A percentile compares a stretch with the other conserved stretches of the same genome.
These are phyloP conservation scores for Rutstroemia sp. DNA, from an alignment of 2,329 filamentous ascomycete species.

Conservation along the genomic window DNA sequence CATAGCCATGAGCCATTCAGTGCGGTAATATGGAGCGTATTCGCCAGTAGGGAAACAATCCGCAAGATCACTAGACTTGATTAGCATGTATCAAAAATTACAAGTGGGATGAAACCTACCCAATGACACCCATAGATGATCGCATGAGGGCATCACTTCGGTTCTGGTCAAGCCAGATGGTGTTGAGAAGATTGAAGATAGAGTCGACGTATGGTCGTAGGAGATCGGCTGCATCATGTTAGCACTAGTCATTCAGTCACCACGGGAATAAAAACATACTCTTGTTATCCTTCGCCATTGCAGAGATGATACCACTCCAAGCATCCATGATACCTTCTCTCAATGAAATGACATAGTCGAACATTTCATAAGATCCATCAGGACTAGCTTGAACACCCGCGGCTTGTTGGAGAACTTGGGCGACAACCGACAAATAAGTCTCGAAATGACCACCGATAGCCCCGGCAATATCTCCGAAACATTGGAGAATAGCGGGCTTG, in stretches of 20 bases:
- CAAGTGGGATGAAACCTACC: slow-evolving; percentile 48
- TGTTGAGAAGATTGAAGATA: slow-evolving; percentile 81
- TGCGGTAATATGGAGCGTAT: slow-evolving; percentile 74
- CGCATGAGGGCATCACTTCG: slow-evolving; percentile 87
- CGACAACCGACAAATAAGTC: slow-evolving; percentile 86
- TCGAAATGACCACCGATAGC: slow-evolving; percentile 90
- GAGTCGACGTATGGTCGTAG: slow-evolving; percentile 73
- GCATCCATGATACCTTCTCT: slow-evolving; percentile 98
- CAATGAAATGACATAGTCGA: slow-evolving; percentile 90
- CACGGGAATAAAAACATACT: slow-evolving; percentile 41
- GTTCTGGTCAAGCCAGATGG: slow-evolving; percentile 74
- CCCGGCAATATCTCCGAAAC: slow-evolving; percentile 94
- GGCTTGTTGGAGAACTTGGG: slow-evolving; percentile 88
- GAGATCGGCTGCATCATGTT: slow-evolving; percentile 47
- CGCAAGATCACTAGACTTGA: slow-evolving; percentile 66
- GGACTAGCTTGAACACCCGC: slow-evolving; percentile 70
- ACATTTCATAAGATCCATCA: slow-evolving; percentile 88
- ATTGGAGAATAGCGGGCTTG: slow-evolving; percentile 96
- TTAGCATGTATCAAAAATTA: slow-evolving; percentile 10
- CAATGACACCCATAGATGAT: slow-evolving; percentile 95
- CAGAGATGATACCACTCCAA: slow-evolving; percentile 93
- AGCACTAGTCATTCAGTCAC: slow-evolving; percentile 18
- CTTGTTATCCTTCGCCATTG: slow-evolving; percentile 79
- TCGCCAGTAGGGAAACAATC: slow-evolving; percentile 91
- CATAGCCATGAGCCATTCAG: slow-evolving; percentile 83